These are phyloP conservation scores for Rhizoctonia solani DNA, from an alignment of 1,284 basidiomycete species.

Conservation along the genomic window DNA sequence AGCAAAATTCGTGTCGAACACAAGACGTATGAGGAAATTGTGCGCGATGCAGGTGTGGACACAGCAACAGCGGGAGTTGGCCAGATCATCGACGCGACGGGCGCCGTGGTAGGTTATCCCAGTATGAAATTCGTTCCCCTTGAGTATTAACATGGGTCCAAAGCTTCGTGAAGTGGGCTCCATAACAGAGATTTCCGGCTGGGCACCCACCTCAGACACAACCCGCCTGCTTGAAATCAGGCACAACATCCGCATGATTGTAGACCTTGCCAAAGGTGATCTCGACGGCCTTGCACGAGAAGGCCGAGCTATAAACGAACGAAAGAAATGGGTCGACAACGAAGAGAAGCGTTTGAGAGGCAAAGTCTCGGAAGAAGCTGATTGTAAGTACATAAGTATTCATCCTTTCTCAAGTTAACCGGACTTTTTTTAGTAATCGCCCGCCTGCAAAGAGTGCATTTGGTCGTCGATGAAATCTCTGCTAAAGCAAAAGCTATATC, in stretches of 20 bases:
- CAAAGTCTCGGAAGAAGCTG: slow-evolving; percentile 72
- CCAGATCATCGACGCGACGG: slow-evolving; percentile 91
- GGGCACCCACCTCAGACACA: slow-evolving; percentile 83
- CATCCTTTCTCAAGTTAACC: slow-evolving; percentile 7
- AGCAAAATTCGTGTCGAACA: slow-evolving; percentile 84
- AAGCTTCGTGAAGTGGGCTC: slow-evolving; percentile 83
- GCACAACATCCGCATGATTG: slow-evolving; percentile 89
- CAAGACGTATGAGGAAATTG: slow-evolving; percentile 93
- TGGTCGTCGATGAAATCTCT: slow-evolving; percentile 71
- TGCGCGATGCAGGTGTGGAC: slow-evolving; percentile 78
- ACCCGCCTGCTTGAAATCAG: slow-evolving; percentile 92
- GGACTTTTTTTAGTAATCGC: slow-evolving; percentile 61
- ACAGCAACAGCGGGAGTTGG: slow-evolving; percentile 63
- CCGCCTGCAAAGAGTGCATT: slow-evolving; percentile 73
- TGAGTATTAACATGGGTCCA: neutral
- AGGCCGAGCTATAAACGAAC: slow-evolving; percentile 79
- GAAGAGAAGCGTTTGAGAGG: slow-evolving; percentile 72
- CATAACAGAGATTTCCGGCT: slow-evolving; percentile 75
- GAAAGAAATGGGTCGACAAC: slow-evolving; percentile 71
- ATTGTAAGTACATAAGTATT: slow-evolving; percentile 55
- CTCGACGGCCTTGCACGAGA: slow-evolving; percentile 88
- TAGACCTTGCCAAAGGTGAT: slow-evolving; percentile 78
- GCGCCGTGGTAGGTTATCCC: slow-evolving; percentile 70
- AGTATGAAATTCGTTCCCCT: neutral
- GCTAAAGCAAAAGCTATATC: slow-evolving; percentile 64